These are phyloP conservation scores for Salix exigua DNA, from an alignment of 345 rosid genomes.

Conservation along the genomic window DNA sequence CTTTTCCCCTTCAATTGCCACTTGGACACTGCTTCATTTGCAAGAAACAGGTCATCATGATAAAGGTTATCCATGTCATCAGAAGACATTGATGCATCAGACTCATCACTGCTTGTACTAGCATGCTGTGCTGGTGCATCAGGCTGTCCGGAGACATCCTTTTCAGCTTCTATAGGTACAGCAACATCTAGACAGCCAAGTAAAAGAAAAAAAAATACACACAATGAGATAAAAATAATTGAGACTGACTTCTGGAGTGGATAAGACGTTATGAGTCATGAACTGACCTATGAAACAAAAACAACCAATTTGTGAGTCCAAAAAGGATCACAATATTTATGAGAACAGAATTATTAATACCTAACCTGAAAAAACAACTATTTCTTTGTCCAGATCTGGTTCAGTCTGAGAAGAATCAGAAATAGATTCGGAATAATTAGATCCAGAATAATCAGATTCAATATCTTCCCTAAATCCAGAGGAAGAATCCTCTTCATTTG, in stretches of 20 bases:
- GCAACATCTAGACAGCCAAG: conserved; percentile 29
- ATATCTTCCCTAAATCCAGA: conserved; percentile 52
- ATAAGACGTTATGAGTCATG: not conserved
- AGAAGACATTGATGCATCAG: conserved; percentile 64
- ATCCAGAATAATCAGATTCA: conserved; percentile 58
- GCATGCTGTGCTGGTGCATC: conserved; percentile 46
- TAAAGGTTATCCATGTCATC: conserved; percentile 53
- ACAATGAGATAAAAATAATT: conserved; percentile 4
- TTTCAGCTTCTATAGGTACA: conserved; percentile 26
- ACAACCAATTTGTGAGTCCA: not conserved
- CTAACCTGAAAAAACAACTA: conserved; percentile 63
- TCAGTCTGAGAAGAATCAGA: conserved; percentile 87
- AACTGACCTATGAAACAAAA: conserved; percentile 6
- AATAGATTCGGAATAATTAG: conserved; percentile 44
- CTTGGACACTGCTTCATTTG: conserved; percentile 67
- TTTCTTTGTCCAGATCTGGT: conserved; percentile 67
- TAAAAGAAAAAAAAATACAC: not conserved
- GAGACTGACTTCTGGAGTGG: not conserved
- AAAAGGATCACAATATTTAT: not conserved
- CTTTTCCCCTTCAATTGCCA: conserved; percentile 94
- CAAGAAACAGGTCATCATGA: conserved; percentile 42
- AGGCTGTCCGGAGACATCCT: conserved; percentile 35
- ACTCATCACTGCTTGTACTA: conserved; percentile 76
- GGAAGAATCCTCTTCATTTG: conserved; percentile 43
- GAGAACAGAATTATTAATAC: not conserved